These are phyloP conservation scores for Candida anutae DNA, from an alignment of 1,139 yeast genomes.

Conservation along the genomic window DNA sequence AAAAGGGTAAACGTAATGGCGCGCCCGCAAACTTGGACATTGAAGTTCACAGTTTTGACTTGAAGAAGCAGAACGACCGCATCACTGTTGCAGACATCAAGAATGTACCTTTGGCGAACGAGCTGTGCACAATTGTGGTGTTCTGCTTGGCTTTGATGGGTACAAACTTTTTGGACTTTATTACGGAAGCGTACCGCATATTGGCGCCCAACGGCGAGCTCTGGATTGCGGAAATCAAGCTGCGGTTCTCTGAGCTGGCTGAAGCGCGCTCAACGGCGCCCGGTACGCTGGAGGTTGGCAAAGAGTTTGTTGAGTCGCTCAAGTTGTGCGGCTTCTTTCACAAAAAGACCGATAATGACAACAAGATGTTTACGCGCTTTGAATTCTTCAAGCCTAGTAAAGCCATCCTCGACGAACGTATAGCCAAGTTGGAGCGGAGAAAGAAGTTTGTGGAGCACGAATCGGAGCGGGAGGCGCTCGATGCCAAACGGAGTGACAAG, in stretches of 20 bases:
- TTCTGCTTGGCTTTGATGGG: conserved; percentile 97
- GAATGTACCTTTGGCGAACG: conserved; percentile 76
- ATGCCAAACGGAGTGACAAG: conserved; percentile 42
- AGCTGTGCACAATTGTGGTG: conserved; percentile 74
- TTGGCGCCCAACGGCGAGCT: conserved; percentile 87
- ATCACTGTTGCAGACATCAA: conserved; percentile 94
- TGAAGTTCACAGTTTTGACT: conserved; percentile 80
- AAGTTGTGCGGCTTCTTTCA: conserved; percentile 81
- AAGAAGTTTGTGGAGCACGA: conserved; percentile 69
- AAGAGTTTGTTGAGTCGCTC: conserved; percentile 71
- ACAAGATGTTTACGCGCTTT: conserved; percentile 90
- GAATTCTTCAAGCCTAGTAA: conserved; percentile 86
- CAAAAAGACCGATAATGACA: conserved; percentile 75
- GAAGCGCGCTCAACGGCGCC: conserved; percentile 16
- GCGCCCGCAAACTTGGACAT: conserved; percentile 35
- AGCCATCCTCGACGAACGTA: conserved; percentile 60
- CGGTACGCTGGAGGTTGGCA: conserved; percentile 37
- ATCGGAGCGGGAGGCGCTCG: conserved; percentile 50
- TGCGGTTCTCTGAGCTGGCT: conserved; percentile 62
- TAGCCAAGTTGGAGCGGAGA: conserved; percentile 54
- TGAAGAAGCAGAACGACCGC: conserved; percentile 76
- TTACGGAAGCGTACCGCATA: conserved; percentile 81
- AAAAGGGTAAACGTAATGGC: conserved; percentile 19
- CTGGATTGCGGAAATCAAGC: conserved; percentile 97
- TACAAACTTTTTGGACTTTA: conserved; percentile 86